Evolutionary conservation across 257 asterid species (phyloP), one percentile per base, ranked within the genome.

Genomic region (Cinchona pubescens): DNA sequence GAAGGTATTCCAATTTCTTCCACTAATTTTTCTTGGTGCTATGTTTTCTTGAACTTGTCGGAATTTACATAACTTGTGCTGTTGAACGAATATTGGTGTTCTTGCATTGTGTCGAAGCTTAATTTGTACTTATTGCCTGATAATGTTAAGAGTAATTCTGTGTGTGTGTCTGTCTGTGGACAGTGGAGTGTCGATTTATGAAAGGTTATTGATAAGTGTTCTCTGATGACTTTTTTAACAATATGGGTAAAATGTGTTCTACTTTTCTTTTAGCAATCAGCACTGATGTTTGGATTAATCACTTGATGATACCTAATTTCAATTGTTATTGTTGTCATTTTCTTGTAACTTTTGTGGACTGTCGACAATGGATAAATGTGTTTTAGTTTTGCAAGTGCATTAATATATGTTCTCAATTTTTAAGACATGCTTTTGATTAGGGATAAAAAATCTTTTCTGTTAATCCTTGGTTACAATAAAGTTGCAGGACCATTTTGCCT

Each of bases 1-100:
- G 95, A 91, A 91, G 96, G 93, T 91, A 83, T 32, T n/a, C n/a
- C 40, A 51, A 51, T 13, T 53, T 7, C 60, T 53, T 53, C 1
- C 58, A 21, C 25, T 51, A 51, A 15, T 35, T 6, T 1, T 37
- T 35, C 38, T 11, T 37, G 11, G 5, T 34, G 69, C 45, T 1
- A 4, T 34, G 2, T 18, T 63, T 21, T 16, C 48, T 34, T 15
- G n/a, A 37, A 32, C 12, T 62, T 30, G 0, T 12, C 5, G 0
- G 29, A 38, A 9, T 29, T 60, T n/a, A n/a, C 38, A 12, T 29
- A 14, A 62, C 3, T 13, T 16, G 21, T 61, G 32, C 63, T 5
- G 16, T 62, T 15, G 67, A 15, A 62, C 32, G 10, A 29, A 29
- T 1, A 0, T 29, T 61, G 38, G 0, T 29, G 3, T 14, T 29